These are phyloP conservation scores for Mycosphaerelloides madeirae DNA, from an alignment of 2,329 filamentous ascomycete species.

Conservation along the genomic window DNA sequence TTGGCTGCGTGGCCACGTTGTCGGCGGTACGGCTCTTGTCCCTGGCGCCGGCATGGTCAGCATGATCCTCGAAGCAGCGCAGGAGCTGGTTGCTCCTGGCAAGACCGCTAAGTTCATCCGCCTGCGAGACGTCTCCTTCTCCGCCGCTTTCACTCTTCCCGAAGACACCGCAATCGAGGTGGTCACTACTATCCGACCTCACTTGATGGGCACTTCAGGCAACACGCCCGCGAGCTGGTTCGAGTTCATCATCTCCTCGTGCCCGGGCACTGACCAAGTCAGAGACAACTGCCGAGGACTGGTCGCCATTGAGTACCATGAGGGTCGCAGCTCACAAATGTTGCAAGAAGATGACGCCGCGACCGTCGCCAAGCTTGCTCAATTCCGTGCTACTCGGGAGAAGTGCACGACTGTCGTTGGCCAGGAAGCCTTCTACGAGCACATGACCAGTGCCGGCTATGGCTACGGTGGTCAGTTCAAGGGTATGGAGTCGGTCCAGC, in stretches of 20 bases:
- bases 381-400: no score
- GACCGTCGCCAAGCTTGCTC: no score
- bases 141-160: slow-evolving; percentile 7
- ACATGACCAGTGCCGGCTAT: no score
- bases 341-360: no score
- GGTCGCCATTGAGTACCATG: no score
- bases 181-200: neutral
- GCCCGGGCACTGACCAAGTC: neutral
- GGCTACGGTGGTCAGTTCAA: no score
- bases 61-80: slow-evolving; percentile 19
- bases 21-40: slow-evolving; percentile 10
- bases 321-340: no score
- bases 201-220: neutral
- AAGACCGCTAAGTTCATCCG: slow-evolving; percentile 35
- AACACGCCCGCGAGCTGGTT: neutral
- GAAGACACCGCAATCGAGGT: neutral
- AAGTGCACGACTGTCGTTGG: no score
- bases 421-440: no score
- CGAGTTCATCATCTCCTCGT: neutral
- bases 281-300: no score
- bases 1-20: slow-evolving; percentile 23
- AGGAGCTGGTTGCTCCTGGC: slow-evolving; percentile 5
- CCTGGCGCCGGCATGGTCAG: slow-evolving; percentile 16
- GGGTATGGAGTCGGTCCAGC: no score
- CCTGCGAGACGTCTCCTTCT: slow-evolving; percentile 39